Percentiles rank a stretch among this genome's conserved stretches.
Evolutionary conservation across 768 basidiomycete genomes (phyloP).

Genomic region (Auricularia sp.): DNA sequence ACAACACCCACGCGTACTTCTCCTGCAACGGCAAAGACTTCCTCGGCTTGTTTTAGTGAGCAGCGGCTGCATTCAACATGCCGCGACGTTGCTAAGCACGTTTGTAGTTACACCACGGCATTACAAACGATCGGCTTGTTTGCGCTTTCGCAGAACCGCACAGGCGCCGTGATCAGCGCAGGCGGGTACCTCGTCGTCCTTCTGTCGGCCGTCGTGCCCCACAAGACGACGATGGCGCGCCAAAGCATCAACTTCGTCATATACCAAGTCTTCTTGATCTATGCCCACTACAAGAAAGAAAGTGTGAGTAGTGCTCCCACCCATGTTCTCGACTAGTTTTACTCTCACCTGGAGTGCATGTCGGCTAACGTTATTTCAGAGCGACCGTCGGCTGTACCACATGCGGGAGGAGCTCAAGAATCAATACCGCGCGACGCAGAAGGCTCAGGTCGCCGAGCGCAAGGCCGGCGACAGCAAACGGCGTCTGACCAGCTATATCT

Average conservation of each 20-base stretch:
- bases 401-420: slow-evolving; percentile 46
- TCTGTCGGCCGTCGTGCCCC: background rate
- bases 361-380: slow-evolving; percentile 12
- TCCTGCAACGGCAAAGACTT: background rate
- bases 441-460: slow-evolving; percentile 50
- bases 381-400: slow-evolving; percentile 39
- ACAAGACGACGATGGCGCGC: background rate
- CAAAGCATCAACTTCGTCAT: slow-evolving; percentile 5
- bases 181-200: background rate
- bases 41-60: background rate
- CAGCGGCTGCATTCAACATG: background rate
- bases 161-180: background rate
- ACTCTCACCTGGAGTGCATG: no score
- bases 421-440: slow-evolving; percentile 49
- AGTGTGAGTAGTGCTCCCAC: background rate
- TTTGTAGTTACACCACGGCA: background rate
- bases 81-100: no score
- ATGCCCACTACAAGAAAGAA: slow-evolving; percentile 10
- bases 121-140: slow-evolving; percentile 1
- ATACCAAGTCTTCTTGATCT: slow-evolving; percentile 9
- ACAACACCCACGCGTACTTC: background rate
- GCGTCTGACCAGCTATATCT: slow-evolving; percentile 40
- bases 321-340: background rate
- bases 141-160: slow-evolving; percentile 3
- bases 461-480: slow-evolving; percentile 74